Evolutionary conservation across 495 filamentous ascomycete genomes (phyloP), one percentile per base, ranked within the genome.

Genomic region (Sphaerosporella brunnea): DNA sequence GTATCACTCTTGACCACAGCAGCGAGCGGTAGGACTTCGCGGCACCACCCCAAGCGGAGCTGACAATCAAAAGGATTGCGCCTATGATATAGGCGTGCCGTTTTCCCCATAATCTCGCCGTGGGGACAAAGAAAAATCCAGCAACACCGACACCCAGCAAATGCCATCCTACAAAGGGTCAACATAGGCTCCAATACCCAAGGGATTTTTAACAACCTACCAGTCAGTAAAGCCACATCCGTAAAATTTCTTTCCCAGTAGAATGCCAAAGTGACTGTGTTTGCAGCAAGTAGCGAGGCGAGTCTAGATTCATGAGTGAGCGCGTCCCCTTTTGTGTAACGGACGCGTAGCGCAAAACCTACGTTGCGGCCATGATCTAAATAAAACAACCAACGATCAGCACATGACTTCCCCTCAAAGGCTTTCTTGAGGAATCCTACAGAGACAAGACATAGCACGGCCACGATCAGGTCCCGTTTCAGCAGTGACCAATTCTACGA

Each of bases 41-140:
- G 0, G 66, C 74, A n/a, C 85, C 87, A 20, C 73, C 84, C 87
- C 87, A 95, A 1, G 72, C 71, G 48, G 74, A 74, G 37, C 80
- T 80, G 20, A 70, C 60, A 21, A 88, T 70, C 53, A 93, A 68
- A 50, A 93, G 67, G 15, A 84, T 35, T 18, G 79, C 78, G 0
- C 82, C 87, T n/a, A 85, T 56, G 19, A 95, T 54, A 62, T 88
- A 95, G 3, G 82, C 62, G 68, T 95, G 87, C 15, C 87, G 71
- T 62, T 93, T 94, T 23, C 87, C 87, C 81, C 82, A 93, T 52
- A 94, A 75, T 43, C 85, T 72, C n/a, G 84, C 83, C 0, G 79
- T 81, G 0, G 87, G 80, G 5, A 95, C 86, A 56, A 86, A 82
- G 20, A 93, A 62, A 53, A 88, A 73, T 7, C 81, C 84, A 4